Evolutionary conservation across 192 early-diverging fungal species (phyloP), one percentile per base, ranked within the genome.

Genomic region (Podila epigama): DNA sequence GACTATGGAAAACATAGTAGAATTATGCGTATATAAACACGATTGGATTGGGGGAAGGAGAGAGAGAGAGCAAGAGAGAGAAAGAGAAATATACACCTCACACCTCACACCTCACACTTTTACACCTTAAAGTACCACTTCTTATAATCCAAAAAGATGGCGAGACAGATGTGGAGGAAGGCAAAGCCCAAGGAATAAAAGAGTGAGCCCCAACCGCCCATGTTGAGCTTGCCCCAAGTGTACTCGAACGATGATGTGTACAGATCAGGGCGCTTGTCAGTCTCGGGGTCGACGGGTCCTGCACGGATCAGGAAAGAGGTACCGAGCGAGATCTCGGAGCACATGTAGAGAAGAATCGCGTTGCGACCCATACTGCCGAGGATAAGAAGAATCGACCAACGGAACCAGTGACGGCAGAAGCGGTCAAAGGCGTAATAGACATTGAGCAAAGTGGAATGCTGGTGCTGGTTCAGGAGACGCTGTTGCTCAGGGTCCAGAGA

Each of bases 301-400:
- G 41, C 73, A 15, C 50, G 73, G 41, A 77, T 68, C n/a, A 77
- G 37, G 0, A 58, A 77, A 32, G 66, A 77, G 9, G 73, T 77
- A 15, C 73, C 73, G 27, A 60, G 60, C 0, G 68, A 60, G 16
- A 83, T 12, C 39, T 83, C 83, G 15, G 70, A 61, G 18, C 70
- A 63, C 57, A 86, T 78, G 62, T 87, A 88, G 51, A 88, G 55
- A 13, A 81, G 28, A 31, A 86, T 77, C 3, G 85, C 72, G 50
- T 86, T 86, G 28, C 83, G 81, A 16, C 86, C 86, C 73, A 77
- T 77, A 27, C 73, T 77, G 13, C 73, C 73, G 9, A 77, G 56
- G 22, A 77, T 56, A 1, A 77, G 29, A 0, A 68, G 18, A 29
- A 77, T 54, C 0, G 53, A 40, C 39, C 55, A 44, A 16, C 73